Evolutionary conservation across 129 eudicot genomes (phyloP), one percentile per base, ranked within the genome.

Genomic region (Apium graveolens): DNA sequence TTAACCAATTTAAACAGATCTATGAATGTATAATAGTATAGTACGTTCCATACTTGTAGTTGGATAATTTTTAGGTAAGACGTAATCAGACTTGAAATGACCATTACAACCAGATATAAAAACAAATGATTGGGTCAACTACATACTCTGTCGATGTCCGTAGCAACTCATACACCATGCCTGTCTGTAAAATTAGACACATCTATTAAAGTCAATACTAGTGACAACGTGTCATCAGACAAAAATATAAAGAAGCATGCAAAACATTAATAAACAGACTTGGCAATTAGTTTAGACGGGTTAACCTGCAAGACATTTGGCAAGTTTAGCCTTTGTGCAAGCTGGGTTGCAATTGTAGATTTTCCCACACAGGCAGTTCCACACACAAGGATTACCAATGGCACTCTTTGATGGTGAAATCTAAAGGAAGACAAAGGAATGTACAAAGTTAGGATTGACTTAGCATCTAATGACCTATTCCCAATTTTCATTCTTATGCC

Each of bases 281-380:
- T n/a, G 16, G 68, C 68, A 60, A 46, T 78, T 57, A 63, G 63
- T 82, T 24, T 74, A 34, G 71, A 76, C 62, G 62, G 44, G 53
- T 63, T 82, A 73, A 90, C 98, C 96, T 95, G 98, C 87, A 95
- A 88, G 68, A 91, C 98, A 88, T 95, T 95, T 82, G 98, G 98
- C 89, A 95, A 87, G 87, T 95, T 95, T 55, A 95, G 87, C 88
- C 98, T 91, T 85, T 95, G 98, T 13, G 97, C 98, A 81, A 95
- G 98, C 84, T 95, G 98, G 78, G 98, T 95, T 82, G 98, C 98
- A 84, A 95, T 95, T 11, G 98, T 95, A 75, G 98, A 95, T 85
- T 95, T 95, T 65, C 98, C 98, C 81, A 89, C 91, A 86, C 96
- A 95, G 16, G 97, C 98, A 78, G 98, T 90, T 78, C 97, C 98